Evolutionary conservation across 139 green algal genomes (phyloP).

Genomic region (Coccomyxa sp.): DNA sequence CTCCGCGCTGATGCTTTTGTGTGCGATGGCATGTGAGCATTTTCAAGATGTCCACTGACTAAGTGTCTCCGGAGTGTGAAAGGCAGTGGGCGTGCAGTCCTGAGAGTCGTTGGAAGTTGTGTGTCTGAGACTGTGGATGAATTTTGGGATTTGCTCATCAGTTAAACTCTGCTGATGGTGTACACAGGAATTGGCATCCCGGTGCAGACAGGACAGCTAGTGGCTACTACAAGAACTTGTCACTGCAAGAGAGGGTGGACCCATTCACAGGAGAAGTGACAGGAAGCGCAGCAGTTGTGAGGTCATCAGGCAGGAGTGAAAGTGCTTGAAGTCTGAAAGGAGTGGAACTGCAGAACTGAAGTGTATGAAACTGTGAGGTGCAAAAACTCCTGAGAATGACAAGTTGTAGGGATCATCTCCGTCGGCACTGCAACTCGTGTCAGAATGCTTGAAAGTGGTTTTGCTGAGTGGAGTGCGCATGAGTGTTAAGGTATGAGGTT

Average conservation of each 20-base stretch:
- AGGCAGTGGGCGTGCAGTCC: too few species aligned
- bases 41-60: neutral
- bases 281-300: neutral
- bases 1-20: neutral
- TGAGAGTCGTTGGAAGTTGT: neutral
- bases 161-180: neutral
- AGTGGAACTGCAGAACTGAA: too few species aligned
- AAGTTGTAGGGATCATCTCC: too few species aligned
- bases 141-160: neutral
- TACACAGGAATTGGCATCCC: conserved; percentile 36
- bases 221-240: conserved; percentile 41
- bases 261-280: conserved; percentile 8
- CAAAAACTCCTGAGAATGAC: too few species aligned
- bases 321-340: neutral
- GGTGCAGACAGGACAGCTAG: conserved; percentile 39
- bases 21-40: neutral
- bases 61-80: too few species aligned
- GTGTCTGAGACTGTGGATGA: neutral
- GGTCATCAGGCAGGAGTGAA: neutral
- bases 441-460: too few species aligned
- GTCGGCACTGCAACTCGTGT: too few species aligned
- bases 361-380: too few species aligned
- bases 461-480: too few species aligned
- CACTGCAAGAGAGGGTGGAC: neutral
- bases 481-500: too few species aligned